Conservation (phyloP, 1,139 yeast species). For the Hansenula lynferdii region DNA sequence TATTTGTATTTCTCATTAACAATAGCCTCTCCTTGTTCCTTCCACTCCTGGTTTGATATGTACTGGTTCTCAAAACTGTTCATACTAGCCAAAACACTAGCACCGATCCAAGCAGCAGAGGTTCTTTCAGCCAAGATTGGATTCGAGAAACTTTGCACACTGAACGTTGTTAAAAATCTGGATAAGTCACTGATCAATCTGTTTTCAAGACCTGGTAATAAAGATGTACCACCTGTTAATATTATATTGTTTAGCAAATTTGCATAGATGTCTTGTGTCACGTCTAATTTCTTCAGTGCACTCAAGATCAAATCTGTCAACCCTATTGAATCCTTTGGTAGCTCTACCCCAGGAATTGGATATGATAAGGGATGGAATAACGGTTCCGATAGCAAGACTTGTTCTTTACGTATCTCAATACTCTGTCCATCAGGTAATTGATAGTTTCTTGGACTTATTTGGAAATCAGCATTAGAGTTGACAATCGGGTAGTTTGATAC, state of each 20-base stretch:
- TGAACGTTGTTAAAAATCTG: constrained; percentile 47
- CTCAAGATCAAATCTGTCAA: constrained; percentile 39
- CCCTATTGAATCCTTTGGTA: constrained; percentile 36
- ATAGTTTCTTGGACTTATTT: constrained; percentile 29
- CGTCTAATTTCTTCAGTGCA: constrained; percentile 38
- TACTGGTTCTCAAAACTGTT: constrained; percentile 44
- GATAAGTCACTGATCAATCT: constrained; percentile 56
- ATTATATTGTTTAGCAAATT: constrained; percentile 52
- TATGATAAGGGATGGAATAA: constrained; percentile 49
- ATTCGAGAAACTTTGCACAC: constrained; percentile 33
- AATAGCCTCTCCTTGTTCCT: constrained; percentile 55
- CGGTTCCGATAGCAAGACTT: constrained; percentile 44
- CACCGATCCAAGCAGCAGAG: constrained; percentile 63
- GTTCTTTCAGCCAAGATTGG: constrained; percentile 41
- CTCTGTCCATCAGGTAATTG: constrained; percentile 44
- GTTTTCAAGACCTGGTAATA: constrained; percentile 56
- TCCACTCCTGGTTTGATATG: constrained; percentile 51
- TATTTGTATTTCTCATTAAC: constrained; percentile 45
- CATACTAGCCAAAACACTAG: constrained; percentile 52
- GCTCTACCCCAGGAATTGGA: constrained; percentile 20
- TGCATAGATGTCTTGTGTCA: constrained; percentile 31
- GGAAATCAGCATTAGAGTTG: constrained; percentile 20
- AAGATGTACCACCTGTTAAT: constrained; percentile 62
- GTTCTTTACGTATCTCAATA: constrained; percentile 34
- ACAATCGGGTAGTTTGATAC: constrained; percentile 34